Percentiles rank a stretch among this genome's conserved stretches.
phyloP scores from a whole-genome alignment of 331 rosid genomes.

The Telfairia occidentalis region DNA sequence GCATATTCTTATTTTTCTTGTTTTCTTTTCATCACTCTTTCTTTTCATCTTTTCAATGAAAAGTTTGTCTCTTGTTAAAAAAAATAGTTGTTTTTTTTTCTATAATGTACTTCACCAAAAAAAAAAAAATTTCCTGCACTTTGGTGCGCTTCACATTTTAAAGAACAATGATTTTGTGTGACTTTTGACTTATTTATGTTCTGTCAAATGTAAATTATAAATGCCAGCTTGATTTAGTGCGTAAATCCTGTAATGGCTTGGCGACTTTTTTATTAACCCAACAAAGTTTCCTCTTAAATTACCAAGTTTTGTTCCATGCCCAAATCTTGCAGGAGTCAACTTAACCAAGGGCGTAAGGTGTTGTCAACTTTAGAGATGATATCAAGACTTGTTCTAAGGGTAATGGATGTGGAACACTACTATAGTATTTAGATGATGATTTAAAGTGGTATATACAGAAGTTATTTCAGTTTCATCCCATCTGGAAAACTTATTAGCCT shows the following conservation, averaged over 20 bases:
- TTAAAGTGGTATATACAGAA: background rate
- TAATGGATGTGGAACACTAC: conserved; percentile 21
- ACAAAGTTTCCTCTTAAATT: background rate
- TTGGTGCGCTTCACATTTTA: background rate
- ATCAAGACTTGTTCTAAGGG: conserved; percentile 68
- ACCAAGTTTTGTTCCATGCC: conserved; percentile 11
- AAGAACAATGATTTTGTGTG: background rate
- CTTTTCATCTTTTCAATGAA: no score
- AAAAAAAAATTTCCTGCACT: background rate
- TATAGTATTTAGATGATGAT: background rate
- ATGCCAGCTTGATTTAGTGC: background rate
- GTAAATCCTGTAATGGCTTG: background rate
- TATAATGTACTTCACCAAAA: background rate
- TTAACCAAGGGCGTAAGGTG: conserved; percentile 80
- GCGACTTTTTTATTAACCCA: background rate
- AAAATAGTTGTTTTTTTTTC: no score
- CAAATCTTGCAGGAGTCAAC: conserved; percentile 57
- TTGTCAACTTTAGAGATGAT: conserved; percentile 64
- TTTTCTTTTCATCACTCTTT: no score
- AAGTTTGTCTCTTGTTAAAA: no score
- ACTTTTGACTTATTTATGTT: background rate
- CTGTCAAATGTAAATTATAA: background rate
- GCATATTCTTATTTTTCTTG: no score
- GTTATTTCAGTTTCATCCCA: background rate
- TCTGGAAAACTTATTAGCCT: background rate